Base-by-base conservation (phyloP, 441 rosid species). In the Syzygium malaccense region DNA sequence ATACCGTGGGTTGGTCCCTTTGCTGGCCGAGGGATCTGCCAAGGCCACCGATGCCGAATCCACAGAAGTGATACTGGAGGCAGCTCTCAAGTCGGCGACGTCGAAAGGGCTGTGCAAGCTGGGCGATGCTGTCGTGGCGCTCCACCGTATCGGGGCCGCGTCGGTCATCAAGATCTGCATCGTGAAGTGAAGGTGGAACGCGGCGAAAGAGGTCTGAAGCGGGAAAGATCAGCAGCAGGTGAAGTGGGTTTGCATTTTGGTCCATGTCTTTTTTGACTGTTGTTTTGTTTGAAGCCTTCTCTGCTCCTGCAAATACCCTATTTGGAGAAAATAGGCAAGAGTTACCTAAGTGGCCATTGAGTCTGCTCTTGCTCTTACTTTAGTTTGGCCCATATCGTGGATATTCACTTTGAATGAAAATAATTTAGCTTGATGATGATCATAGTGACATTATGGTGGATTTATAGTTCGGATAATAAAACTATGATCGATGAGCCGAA, bases 31-130 rank as follows among this genome's bases (percentile, higher is more conserved):
- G 93, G 98, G 99, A 75, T 97, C 99, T 7, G 97, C 99, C 6
- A 97, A 95, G 94, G 99, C 99, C 23, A 96, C 99, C 1, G 98
- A 97, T 87, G 95, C 96, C 3, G 99, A 97, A 89, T 96, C 99
- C 26, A 97, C 99, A 0, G 98, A 97, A 90, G 98, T 93, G 85
- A 95, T 96, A 85, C 58, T 97, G 87, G 96, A 90, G 89, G 98
- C 98, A 68, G 96, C 98, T 68, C 89, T 97, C 86, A 94, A 91
- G 92, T 94, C 98, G 0, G 99, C 99, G 14, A 93, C 92, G 2
- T 78, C 66, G 87, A 96, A 86, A 91, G 95, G 95, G 68, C 86
- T 95, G 87, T 97, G 99, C 91, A 91, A 91, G 87, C 94, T 85
- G 3, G 98, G 98, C 60, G 99, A 97, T 87, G 95, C 99, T 10